phyloP scores from a whole-genome alignment of 1,284 basidiomycete species.

The Caloboletus inedulis region DNA sequence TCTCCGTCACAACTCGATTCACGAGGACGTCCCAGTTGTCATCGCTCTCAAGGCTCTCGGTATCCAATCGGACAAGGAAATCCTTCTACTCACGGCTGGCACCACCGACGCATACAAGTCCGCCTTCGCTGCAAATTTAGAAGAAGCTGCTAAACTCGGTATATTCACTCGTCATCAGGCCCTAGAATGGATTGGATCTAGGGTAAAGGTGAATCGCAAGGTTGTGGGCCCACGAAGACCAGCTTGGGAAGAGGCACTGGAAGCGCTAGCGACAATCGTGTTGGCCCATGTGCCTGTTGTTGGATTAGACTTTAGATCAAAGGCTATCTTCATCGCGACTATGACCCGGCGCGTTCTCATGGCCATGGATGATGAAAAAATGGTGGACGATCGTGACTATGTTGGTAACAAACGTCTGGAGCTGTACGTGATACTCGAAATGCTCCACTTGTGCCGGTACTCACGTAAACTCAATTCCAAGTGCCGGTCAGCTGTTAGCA shows the following conservation, averaged over 20 bases:
- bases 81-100: conserved; percentile 92
- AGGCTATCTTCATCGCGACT: conserved; percentile 96
- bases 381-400: conserved; percentile 98
- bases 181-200: conserved; percentile 90
- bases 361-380: conserved; percentile 95
- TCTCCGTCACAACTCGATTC: conserved; percentile 97
- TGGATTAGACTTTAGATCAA: conserved; percentile 88
- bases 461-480: conserved; percentile 41
- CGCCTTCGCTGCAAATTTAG: conserved; percentile 88
- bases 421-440: conserved; percentile 57
- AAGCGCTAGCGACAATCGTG: conserved; percentile 95
- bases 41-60: conserved; percentile 97
- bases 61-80: conserved; percentile 97
- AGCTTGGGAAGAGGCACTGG: conserved; percentile 91
- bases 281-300: conserved; percentile 95
- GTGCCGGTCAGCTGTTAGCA: conserved; percentile 94
- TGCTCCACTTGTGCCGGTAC: conserved; percentile 6
- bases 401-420: conserved; percentile 99
- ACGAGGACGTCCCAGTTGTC: conserved; percentile 96
- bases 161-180: conserved; percentile 94
- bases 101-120: conserved; percentile 88
- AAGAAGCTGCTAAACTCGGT: conserved; percentile 89
- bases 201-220: conserved; percentile 86
- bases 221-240: conserved; percentile 81
- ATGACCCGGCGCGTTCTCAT: conserved; percentile 97